Evolutionary conservation across 139 green algal species (phyloP), one percentile per base, ranked within the genome.

Genomic region (Closterium sp.): DNA sequence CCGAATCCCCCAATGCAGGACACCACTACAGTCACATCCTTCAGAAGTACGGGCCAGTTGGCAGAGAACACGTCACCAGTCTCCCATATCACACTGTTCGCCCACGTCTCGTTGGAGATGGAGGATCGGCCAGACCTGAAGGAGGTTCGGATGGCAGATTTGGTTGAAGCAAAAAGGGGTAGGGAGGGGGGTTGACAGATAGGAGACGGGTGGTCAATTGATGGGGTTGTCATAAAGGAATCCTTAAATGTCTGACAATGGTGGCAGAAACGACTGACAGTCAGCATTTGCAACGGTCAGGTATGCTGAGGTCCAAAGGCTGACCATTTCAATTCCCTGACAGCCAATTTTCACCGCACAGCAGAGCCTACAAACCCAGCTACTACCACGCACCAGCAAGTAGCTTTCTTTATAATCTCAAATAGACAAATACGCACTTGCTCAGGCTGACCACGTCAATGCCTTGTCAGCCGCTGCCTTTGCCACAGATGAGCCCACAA

Each of bases 1-100:
- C 93, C 94, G 89, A 95, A 96, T 9, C 79, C 93, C 7, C 94
- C 94, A 30, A 95, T 89, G 94, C 92, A 94, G 70, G 89, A 93
- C 32, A 94, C 73, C 19, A 94, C 92, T 19, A 85, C 70, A 11
- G 70, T 31, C 90, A 91, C 89, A 27, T 84, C 92, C 32, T 9
- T 19, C 13, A 94, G 42, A 31, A 91, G 19, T 22, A 24, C 90
- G 9, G 24, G 3, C 89, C 89, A 93, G 17, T 94, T 90, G 29
- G 79, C 85, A 10, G 13, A 24, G 84, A 94, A 94, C 34, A 94
- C 92, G 89, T 93, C 89, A 11, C 70, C 87, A 62, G 31, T 42
- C 31, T 28, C 31, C 87, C 87, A 89, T 28, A 9, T 42, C 9
- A 89, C 87, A 62, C 87, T 89, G 87, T 89, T 31, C 21, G 32